Evolutionary conservation across 2,329 filamentous ascomycete species (phyloP).

Genomic region (Cadophora luteo-olivacea): DNA sequence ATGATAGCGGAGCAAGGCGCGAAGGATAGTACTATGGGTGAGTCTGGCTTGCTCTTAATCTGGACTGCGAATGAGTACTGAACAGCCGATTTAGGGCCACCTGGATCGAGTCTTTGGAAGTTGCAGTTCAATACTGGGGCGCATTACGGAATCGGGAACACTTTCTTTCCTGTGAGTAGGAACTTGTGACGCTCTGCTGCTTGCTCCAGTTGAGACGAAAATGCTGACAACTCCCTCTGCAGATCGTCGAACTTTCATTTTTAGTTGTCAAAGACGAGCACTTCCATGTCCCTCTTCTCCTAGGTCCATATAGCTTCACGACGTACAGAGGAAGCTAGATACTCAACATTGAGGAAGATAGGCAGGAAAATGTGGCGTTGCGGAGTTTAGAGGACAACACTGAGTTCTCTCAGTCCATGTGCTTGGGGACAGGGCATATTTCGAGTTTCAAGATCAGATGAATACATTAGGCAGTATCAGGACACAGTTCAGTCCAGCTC

Average conservation of each 20-base stretch:
- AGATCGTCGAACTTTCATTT: constrained; percentile 59
- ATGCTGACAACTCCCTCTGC: not conserved
- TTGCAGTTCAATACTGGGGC: constrained; percentile 74
- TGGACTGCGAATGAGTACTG: too few species aligned
- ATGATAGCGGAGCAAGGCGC: constrained; percentile 31
- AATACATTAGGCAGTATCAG: not conserved
- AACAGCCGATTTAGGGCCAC: constrained; percentile 21
- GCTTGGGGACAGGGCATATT: too few species aligned
- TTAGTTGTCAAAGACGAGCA: constrained; percentile 62
- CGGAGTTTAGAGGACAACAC: not conserved
- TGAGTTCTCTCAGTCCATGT: too few species aligned
- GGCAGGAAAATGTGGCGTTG: not conserved
- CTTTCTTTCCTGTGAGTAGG: constrained; percentile 57
- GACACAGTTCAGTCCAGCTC: constrained; percentile 35
- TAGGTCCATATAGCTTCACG: constrained; percentile 81
- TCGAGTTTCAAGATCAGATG: not conserved
- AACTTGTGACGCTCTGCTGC: not conserved
- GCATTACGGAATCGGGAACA: constrained; percentile 71
- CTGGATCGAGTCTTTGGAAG: constrained; percentile 60
- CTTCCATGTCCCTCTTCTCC: constrained; percentile 80
- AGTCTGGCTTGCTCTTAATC: not conserved
- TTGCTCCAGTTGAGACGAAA: not conserved
- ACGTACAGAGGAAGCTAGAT: constrained; percentile 77
- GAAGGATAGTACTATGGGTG: constrained; percentile 13
- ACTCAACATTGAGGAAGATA: not conserved